These are phyloP conservation scores for Tylopilus balloui DNA, from an alignment of 768 basidiomycete species.

Conservation along the genomic window DNA sequence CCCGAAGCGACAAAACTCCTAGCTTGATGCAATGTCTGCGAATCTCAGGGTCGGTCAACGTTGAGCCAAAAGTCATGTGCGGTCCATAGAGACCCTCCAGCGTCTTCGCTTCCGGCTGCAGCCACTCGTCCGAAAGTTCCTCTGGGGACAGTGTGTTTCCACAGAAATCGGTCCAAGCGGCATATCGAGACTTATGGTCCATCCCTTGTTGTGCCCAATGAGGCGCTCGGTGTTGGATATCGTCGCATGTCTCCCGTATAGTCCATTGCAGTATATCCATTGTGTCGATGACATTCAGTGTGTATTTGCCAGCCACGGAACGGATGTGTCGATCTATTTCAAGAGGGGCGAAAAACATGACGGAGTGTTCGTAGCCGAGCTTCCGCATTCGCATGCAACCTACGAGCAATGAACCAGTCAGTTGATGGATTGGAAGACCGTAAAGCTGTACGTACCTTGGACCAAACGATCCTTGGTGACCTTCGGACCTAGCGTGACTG, in stretches of 20 bases:
- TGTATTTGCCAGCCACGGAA: constrained; percentile 11
- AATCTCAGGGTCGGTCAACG: constrained; percentile 2
- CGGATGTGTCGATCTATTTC: constrained; percentile 39
- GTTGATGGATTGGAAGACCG: too few relatives aligned
- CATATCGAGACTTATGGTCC: constrained; percentile 15
- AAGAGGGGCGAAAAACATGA: constrained; percentile 42
- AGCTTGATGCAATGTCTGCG: constrained; percentile 13
- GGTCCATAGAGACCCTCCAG: constrained; percentile 35
- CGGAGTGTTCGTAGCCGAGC: constrained; percentile 41
- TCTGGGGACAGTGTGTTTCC: neutral
- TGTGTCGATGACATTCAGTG: constrained; percentile 6
- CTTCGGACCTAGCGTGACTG: constrained; percentile 36
- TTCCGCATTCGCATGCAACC: constrained; percentile 52
- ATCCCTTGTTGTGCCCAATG: constrained; percentile 41
- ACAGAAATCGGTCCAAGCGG: constrained; percentile 15
- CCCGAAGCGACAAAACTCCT: constrained; percentile 11
- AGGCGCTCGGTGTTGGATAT: constrained; percentile 37
- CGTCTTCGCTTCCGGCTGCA: constrained; percentile 37
- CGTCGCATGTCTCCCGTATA: constrained; percentile 40
- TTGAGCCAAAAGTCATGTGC: neutral
- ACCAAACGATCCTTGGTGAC: constrained; percentile 35
- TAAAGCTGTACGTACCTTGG: constrained; percentile 26
- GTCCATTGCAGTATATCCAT: constrained; percentile 43
- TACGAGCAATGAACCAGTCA: neutral
- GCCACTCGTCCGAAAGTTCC: constrained; percentile 28